Conservation (phyloP, 2,329 filamentous ascomycete genomes). For the Neonectria sp. region DNA sequence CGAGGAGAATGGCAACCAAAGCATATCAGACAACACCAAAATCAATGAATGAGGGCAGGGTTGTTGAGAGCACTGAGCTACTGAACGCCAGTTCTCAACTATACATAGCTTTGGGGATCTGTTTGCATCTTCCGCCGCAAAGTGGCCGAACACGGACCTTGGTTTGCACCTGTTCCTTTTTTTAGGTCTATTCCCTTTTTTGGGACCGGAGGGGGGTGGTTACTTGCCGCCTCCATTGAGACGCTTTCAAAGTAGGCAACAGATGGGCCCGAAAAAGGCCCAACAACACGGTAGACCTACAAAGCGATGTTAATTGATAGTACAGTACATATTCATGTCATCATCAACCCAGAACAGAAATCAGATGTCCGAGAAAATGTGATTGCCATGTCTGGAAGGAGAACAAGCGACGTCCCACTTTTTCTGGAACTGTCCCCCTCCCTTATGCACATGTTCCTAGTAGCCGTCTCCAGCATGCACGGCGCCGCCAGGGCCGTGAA, state of each 20-base stretch:
- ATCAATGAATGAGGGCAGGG: background rate
- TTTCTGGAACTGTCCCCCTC: background rate
- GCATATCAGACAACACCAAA: constrained; percentile 1
- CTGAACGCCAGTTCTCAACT: no score
- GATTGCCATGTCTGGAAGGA: background rate
- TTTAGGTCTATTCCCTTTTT: no score
- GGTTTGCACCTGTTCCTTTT: no score
- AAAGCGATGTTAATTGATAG: constrained; percentile 3
- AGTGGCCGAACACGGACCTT: no score
- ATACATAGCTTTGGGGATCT: no score
- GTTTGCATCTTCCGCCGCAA: no score
- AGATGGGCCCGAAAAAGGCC: constrained; percentile 3
- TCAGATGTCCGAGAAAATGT: background rate
- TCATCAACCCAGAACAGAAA: constrained; percentile 3
- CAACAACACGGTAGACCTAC: constrained; percentile 3
- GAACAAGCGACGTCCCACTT: background rate
- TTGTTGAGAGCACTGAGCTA: no score
- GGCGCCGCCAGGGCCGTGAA: constrained; percentile 3
- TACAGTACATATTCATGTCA: constrained; percentile 7
- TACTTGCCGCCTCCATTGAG: background rate
- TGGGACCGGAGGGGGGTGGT: no score
- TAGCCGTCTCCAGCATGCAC: constrained; percentile 7
- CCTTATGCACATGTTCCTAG: background rate
- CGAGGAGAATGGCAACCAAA: background rate
- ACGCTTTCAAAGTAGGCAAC: constrained; percentile 1